Evolutionary conservation across 495 filamentous ascomycete species (phyloP), one percentile per base, ranked within the genome.

Genomic region (Delitschia confertaspora): DNA sequence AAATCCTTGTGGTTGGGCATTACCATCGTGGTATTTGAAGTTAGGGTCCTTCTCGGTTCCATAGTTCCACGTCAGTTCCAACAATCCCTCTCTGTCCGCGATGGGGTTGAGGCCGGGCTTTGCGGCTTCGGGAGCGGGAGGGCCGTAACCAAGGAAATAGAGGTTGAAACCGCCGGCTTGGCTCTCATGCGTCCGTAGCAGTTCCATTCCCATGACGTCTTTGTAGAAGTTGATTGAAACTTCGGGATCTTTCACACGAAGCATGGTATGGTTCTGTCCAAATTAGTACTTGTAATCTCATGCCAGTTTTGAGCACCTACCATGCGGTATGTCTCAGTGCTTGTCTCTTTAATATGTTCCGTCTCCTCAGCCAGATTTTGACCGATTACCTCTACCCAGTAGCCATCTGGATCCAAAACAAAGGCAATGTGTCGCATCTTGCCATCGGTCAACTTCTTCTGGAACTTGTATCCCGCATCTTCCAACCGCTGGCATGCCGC

Each of bases 21-120:
- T 98, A 7, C 91, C 91, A 52, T 93, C 79, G 59, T 98, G 91
- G 58, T 98, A 98, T 31, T 78, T 79, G 56, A 87, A 86, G 33
- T 71, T 68, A 42, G 79, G 71, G 53, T 95, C 78, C 58, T 85
- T 89, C 71, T 98, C 91, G 2, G 91, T 95, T 30, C 91, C 91
- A 51, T 94, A 91, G 60, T 98, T 95, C 85, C 86, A 95, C 16
- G 88, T 95, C 53, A 98, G 58, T 67, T 95, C 88, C 8, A 95
- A 67, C 38, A 95, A 58, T 2, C 89, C 89, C 59, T 95, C 89
- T 37, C 76, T 73, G 29, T 76, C 74, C 2, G 82, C 76, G 3
- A 78, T 57, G 31, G 73, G 67, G 50, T 76, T 82, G 33, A 64
- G 67, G 24, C 62, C 69, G 34, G 63, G 69, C 18, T 66, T 57